Base-by-base conservation (phyloP, 352 stramenopile genomes). In the Phytophthora sojae region DNA sequence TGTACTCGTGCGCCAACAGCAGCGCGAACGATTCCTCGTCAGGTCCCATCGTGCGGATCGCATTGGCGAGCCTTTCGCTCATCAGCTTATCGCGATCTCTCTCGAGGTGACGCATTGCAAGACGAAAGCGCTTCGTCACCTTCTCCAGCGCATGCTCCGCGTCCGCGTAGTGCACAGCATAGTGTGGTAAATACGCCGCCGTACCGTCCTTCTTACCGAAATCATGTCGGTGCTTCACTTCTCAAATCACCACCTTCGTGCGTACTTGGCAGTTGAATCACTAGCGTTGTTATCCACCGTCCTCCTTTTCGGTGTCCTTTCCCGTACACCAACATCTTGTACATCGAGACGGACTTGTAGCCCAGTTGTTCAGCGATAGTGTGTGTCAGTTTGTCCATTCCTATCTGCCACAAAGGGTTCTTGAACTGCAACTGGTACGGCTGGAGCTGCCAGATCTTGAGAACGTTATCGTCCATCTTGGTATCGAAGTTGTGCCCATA, bases 401-500 rank as follows among this genome's bases (percentile, higher is more conserved):
- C 39, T n/a, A 8, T n/a, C 39, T 47, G 39, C 39, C 39, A 47
- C 6, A 47, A 12, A 6, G 30, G 30, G 30, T 35, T 35, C 30
- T 8, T 47, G 39, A 47, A 47, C 39, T 47, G 3, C 39, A 47
- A 0, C 21, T 21, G 11, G 39, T 47, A 8, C 4, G 15, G 39
- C 15, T 47, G 12, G 7, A 47, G 39, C 39, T 61, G 35, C 55
- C 32, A 60, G 35, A 32, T 60, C 5, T 60, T 60, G 9, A 32
- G 54, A 17, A 60, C 54, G 9, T n/a, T 61, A 7, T 61, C 55
- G 23, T 61, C 55, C 21, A 61, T 50, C 21, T 50, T 19, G 2
- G 51, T 57, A 19, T 61, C 25, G n/a, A 44, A 32, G 19, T 39
- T 51, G 3, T 21, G 7, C 11, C 55, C 55, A 11, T 52, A 61